phyloP scores from a whole-genome alignment of 2,329 filamentous ascomycete genomes.

The Monilinia laxa region DNA sequence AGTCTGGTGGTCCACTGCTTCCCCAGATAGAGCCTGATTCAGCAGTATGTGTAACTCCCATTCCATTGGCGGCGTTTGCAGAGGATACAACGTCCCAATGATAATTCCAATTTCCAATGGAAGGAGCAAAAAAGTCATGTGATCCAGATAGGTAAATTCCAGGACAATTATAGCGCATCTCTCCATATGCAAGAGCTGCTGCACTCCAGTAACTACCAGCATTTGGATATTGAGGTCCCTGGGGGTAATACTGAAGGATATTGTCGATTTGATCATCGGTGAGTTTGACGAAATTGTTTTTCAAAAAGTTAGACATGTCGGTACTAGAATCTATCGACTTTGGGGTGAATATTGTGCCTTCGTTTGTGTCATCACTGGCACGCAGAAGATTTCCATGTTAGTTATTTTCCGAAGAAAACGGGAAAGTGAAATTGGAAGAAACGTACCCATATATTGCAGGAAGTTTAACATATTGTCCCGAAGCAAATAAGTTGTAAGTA shows the following conservation, averaged over 20 bases:
- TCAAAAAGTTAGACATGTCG: slow-evolving; percentile 56
- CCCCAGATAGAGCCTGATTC: slow-evolving; percentile 69
- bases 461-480: slow-evolving; percentile 53
- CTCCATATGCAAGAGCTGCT: slow-evolving; percentile 58
- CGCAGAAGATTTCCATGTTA: neutral
- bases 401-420: neutral
- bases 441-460: slow-evolving; percentile 50
- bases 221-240: slow-evolving; percentile 48
- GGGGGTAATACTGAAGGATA: slow-evolving; percentile 57
- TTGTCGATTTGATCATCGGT: slow-evolving; percentile 49
- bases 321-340: slow-evolving; percentile 47
- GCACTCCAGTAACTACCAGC: slow-evolving; percentile 59
- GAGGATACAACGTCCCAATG: slow-evolving; percentile 60
- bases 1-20: slow-evolving; percentile 42
- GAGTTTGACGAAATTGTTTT: slow-evolving; percentile 57
- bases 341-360: slow-evolving; percentile 63
- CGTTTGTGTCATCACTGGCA: slow-evolving; percentile 57
- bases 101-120: slow-evolving; percentile 60
- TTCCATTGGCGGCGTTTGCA: slow-evolving; percentile 49
- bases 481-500: slow-evolving; percentile 49
- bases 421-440: neutral
- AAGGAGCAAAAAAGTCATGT: slow-evolving; percentile 30
- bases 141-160: slow-evolving; percentile 50
- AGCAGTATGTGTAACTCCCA: slow-evolving; percentile 64
- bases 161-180: slow-evolving; percentile 65